These are phyloP conservation scores for Kitagawia praeruptora DNA, from an alignment of 129 eudicot genomes.

Conservation along the genomic window DNA sequence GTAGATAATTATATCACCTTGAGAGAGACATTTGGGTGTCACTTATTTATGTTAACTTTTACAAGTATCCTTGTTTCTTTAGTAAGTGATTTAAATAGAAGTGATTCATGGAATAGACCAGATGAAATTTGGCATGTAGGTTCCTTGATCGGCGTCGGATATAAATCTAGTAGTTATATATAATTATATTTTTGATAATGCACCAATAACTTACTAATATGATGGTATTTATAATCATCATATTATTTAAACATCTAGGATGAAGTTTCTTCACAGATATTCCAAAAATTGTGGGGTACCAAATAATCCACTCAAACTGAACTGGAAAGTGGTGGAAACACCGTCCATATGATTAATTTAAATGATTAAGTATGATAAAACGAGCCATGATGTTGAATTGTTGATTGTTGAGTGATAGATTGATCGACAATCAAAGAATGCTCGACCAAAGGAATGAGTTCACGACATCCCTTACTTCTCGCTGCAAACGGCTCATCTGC, in stretches of 20 bases:
- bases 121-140: background rate
- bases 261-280: background rate
- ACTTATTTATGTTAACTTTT: background rate
- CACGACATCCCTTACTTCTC: no score
- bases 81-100: background rate
- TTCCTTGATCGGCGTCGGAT: background rate
- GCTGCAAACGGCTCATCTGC: no score
- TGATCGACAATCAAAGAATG: no score
- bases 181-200: background rate
- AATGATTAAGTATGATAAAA: no score
- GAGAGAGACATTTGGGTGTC: background rate
- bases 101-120: background rate
- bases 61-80: background rate
- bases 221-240: background rate
- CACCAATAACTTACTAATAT: background rate
- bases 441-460: no score
- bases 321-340: background rate
- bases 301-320: no score
- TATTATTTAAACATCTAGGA: background rate
- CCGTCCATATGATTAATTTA: background rate
- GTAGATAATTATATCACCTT: background rate
- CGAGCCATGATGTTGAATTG: no score
- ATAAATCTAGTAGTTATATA: background rate
- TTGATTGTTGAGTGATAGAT: no score
- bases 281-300: background rate